Conservation (phyloP, 2,329 filamentous ascomycete species). For the Paraphoma sp. region DNA sequence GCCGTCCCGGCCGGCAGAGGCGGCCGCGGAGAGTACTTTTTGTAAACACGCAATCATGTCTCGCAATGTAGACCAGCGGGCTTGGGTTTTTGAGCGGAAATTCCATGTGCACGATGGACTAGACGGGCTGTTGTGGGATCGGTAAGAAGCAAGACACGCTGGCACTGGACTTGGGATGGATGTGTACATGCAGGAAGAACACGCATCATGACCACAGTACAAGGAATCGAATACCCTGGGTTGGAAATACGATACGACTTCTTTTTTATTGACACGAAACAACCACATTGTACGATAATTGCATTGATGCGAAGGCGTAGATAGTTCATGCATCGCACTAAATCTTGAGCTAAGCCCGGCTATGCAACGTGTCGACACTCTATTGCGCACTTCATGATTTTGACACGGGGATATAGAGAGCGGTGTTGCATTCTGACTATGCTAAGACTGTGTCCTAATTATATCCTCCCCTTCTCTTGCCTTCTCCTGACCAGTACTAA, state of each 20-base stretch:
- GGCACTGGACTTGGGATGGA: not conserved
- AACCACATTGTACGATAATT: conserved; percentile 12
- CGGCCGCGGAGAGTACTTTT: conserved; percentile 59
- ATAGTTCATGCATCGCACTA: not conserved
- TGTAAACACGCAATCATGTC: conserved; percentile 38
- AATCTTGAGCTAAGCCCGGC: not conserved
- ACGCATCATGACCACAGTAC: conserved; percentile 12
- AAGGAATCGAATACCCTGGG: conserved; percentile 29
- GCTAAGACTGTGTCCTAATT: not conserved
- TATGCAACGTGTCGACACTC: too few relatives aligned
- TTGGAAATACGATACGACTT: conserved; percentile 4
- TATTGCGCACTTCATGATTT: not conserved
- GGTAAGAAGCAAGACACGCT: not conserved
- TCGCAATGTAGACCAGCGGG: too few relatives aligned
- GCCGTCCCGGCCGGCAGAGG: conserved; percentile 73
- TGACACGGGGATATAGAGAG: not conserved
- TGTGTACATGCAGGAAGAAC: conserved; percentile 12
- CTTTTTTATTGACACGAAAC: not conserved
- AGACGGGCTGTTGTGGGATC: too few relatives aligned
- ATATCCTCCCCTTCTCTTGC: not conserved
- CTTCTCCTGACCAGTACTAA: not conserved
- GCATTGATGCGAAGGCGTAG: not conserved
- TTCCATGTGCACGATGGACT: too few relatives aligned
- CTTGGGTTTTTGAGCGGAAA: too few relatives aligned
- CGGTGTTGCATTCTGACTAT: not conserved